Base-by-base conservation (phyloP, 768 basidiomycete species). In the Strobilomyces echinocephalus region DNA sequence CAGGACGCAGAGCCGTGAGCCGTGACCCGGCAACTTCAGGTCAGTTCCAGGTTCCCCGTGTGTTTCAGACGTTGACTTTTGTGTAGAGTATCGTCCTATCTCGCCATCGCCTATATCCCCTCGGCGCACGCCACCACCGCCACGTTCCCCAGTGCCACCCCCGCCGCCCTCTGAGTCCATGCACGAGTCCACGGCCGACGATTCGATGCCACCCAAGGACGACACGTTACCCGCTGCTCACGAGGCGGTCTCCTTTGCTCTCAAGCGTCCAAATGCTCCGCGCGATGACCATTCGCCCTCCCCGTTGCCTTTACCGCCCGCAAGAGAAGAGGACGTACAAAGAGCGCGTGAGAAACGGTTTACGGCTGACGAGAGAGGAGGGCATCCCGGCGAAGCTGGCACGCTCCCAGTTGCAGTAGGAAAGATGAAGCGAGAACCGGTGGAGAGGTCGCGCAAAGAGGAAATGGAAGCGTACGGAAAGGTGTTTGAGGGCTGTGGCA, bases 381-480 rank as follows among this genome's bases (percentile, higher is more conserved):
- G 45, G 4, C 51, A 47, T 9, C 16, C n/a, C 9, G 24, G 39
- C 39, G 59, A 59, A 24, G 39, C 14, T 14, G 56, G 49, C 15
- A 18, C 31, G 10, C 42, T 38, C 8, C 9, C 42, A 34, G 26
- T 14, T 11, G 16, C 38, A 1, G 20, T 15, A 24, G 65, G 50
- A 26, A 66, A 53, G 51, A 72, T 69, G 52, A 77, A 71, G 57
- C 78, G 76, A 16, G 73, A 72, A 31, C 74, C 74, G 1, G 69
- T 76, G 9, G 75, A 76, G 28, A 76, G 87, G 49, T 72, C 85
- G 10, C 70, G 74, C 34, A 80, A 85, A 56, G 80, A 87, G 53
- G 91, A 93, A 60, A 68, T 76, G 57, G 74, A 76, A 42, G 83
- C 81, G 0, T 92, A 89, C 65, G 85, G 87, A 33, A 76, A 80